These are phyloP conservation scores for Hemisphaericaspora xylanilytica DNA, from an alignment of 1,139 yeast species.

Conservation along the genomic window DNA sequence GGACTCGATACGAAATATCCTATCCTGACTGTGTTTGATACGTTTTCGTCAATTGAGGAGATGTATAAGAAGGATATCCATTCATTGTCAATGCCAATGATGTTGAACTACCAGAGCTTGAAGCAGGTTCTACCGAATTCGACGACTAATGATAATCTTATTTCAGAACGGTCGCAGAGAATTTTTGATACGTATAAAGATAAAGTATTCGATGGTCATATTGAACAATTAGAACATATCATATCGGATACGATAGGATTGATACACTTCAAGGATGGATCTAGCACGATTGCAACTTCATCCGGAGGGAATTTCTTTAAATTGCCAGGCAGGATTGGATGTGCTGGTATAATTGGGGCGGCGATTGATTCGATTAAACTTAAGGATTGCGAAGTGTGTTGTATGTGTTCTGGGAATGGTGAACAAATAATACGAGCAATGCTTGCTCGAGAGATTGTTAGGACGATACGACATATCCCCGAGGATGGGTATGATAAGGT, in stretches of 20 bases:
- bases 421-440: slow-evolving; percentile 49
- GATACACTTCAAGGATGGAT: slow-evolving; percentile 15
- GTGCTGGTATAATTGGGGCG: slow-evolving; percentile 51
- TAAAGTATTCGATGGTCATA: slow-evolving; percentile 9
- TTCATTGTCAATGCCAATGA: slow-evolving; percentile 29
- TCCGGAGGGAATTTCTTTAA: slow-evolving; percentile 56
- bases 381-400: slow-evolving; percentile 24
- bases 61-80: slow-evolving; percentile 13
- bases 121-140: slow-evolving; percentile 6
- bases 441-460: slow-evolving; percentile 31
- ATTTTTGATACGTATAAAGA: slow-evolving; percentile 16
- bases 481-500: slow-evolving; percentile 13
- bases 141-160: slow-evolving; percentile 10
- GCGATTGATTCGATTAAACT: slow-evolving; percentile 29
- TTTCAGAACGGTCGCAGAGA: slow-evolving; percentile 18
- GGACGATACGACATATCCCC: slow-evolving; percentile 9
- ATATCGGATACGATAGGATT: slow-evolving; percentile 38
- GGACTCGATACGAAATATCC: slow-evolving; percentile 26
- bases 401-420: slow-evolving; percentile 57
- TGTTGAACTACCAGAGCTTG: slow-evolving; percentile 18
- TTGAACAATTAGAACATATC: slow-evolving; percentile 1
- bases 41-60: slow-evolving; percentile 10
- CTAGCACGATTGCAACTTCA: slow-evolving; percentile 35
- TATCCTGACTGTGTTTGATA: slow-evolving; percentile 9
- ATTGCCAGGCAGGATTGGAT: slow-evolving; percentile 50